These are phyloP conservation scores for Trichoderma pleuroti DNA, from an alignment of 2,329 filamentous ascomycete genomes.

Conservation along the genomic window DNA sequence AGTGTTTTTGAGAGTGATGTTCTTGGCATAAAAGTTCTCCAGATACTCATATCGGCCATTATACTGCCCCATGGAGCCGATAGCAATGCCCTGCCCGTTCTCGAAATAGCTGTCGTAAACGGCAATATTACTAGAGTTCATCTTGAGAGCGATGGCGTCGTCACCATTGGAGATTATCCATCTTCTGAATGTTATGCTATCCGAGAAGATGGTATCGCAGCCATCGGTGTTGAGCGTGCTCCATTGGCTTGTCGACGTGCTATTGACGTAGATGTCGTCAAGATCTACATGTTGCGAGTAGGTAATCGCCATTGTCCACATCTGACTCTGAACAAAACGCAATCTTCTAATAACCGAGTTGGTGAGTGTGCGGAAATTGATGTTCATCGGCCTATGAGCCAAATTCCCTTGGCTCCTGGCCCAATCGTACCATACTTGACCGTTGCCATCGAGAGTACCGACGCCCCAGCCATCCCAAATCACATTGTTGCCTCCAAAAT, in stretches of 20 bases:
- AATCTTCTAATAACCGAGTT: constrained; percentile 48
- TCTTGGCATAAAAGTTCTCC: constrained; percentile 45
- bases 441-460: constrained; percentile 57
- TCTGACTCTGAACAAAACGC: constrained; percentile 54
- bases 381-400: constrained; percentile 49
- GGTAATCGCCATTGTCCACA: constrained; percentile 57
- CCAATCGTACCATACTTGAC: constrained; percentile 57
- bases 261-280: constrained; percentile 53
- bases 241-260: constrained; percentile 35
- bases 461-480: constrained; percentile 46
- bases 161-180: constrained; percentile 52
- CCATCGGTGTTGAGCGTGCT: constrained; percentile 41
- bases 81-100: constrained; percentile 50
- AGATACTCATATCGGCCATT: constrained; percentile 46
- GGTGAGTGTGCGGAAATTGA: constrained; percentile 42
- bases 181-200: constrained; percentile 48
- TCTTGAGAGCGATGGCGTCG: constrained; percentile 52
- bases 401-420: constrained; percentile 43
- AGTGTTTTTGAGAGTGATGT: constrained; percentile 46
- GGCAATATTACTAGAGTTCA: constrained; percentile 53
- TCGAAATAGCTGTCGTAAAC: constrained; percentile 48
- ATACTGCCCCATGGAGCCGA: constrained; percentile 57
- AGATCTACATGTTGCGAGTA: constrained; percentile 45
- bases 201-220: constrained; percentile 50
- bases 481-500: constrained; percentile 52